phyloP scores from a whole-genome alignment of 2,329 filamentous ascomycete species.

The Phialocephala sp. region DNA sequence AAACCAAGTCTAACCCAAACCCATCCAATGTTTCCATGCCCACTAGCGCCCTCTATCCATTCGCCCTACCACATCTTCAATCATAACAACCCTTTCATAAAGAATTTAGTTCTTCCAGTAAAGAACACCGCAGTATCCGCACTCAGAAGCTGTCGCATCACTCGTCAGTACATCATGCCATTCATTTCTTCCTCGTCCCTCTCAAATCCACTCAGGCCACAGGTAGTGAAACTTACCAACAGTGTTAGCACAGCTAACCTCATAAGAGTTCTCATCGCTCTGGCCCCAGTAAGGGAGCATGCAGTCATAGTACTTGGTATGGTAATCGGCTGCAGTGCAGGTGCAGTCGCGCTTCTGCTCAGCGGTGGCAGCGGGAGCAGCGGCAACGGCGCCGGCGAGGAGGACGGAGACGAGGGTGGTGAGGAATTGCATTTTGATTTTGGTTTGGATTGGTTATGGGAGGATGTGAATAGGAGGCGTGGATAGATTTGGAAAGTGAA shows the following conservation, averaged over 20 bases:
- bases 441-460: not conserved
- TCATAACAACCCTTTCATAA: not conserved
- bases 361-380: not conserved
- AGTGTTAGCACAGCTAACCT: not conserved
- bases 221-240: not conserved
- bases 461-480: not conserved
- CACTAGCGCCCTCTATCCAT: not conserved
- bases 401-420: constrained; percentile 1
- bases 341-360: constrained; percentile 3
- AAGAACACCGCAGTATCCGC: constrained; percentile 6
- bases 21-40: not conserved
- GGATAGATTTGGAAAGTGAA: not conserved
- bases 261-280: not conserved
- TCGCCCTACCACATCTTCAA: not conserved
- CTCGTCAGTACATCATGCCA: not conserved
- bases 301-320: constrained; percentile 2
- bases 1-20: not conserved
- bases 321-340: not conserved
- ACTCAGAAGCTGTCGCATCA: not conserved
- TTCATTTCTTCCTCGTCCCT: not conserved
- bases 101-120: constrained; percentile 5
- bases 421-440: constrained; percentile 6
- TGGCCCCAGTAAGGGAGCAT: not conserved
- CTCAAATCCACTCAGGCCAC: not conserved
- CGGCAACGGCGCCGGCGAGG: not conserved